Percentiles rank a stretch among this genome's conserved stretches.
phyloP scores from a whole-genome alignment of 805 yeast species.

The Barnettozyma siamensis region DNA sequence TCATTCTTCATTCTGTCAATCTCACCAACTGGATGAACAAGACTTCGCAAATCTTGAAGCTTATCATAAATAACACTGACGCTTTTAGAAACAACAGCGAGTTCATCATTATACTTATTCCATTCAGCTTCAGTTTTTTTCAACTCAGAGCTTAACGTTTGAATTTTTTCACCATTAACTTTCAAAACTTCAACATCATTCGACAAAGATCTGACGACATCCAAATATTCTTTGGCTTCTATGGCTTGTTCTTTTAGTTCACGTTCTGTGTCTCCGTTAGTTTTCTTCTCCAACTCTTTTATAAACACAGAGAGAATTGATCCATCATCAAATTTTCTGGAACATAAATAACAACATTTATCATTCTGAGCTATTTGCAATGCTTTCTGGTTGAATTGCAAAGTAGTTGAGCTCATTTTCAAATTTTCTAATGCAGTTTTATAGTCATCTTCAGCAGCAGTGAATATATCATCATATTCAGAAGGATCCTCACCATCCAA shows the following conservation, averaged over 20 bases:
- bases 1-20: slow-evolving; percentile 31
- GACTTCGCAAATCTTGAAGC: slow-evolving; percentile 8
- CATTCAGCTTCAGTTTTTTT: slow-evolving; percentile 16
- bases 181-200: slow-evolving; percentile 23
- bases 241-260: slow-evolving; percentile 29
- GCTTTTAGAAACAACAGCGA: background rate
- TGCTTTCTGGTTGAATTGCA: slow-evolving; percentile 66
- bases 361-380: slow-evolving; percentile 51
- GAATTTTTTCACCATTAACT: slow-evolving; percentile 9
- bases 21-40: slow-evolving; percentile 30
- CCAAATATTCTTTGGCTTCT: slow-evolving; percentile 28
- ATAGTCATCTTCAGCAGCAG: slow-evolving; percentile 57
- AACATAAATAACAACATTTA: slow-evolving; percentile 67
- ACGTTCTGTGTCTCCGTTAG: slow-evolving; percentile 28
- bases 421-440: slow-evolving; percentile 56
- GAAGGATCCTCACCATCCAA: slow-evolving; percentile 36
- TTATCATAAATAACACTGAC: background rate
- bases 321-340: slow-evolving; percentile 49
- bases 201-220: slow-evolving; percentile 24
- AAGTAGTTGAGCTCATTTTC: slow-evolving; percentile 64
- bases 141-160: slow-evolving; percentile 10
- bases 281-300: slow-evolving; percentile 26
- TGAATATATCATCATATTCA: slow-evolving; percentile 44
- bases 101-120: background rate
- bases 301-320: slow-evolving; percentile 24